Evolutionary conservation across 768 basidiomycete genomes (phyloP).

Genomic region (Tephrocybe rancida): DNA sequence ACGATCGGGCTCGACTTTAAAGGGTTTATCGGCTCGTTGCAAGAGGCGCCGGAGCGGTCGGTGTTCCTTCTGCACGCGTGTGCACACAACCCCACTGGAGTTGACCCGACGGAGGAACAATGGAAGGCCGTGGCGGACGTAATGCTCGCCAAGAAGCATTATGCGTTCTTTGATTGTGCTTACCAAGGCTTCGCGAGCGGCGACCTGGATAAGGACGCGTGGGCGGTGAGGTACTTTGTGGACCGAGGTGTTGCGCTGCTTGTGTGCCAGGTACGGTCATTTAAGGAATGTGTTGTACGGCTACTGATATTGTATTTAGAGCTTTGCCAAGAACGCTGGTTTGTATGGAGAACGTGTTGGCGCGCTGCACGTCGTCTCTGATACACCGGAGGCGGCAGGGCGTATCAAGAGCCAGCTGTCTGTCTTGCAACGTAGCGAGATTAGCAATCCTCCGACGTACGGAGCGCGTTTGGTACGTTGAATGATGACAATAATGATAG

Average conservation of each 20-base stretch:
- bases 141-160: slow-evolving; percentile 75
- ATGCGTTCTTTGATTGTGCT: slow-evolving; percentile 92
- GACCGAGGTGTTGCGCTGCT: slow-evolving; percentile 72
- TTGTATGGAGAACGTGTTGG: slow-evolving; percentile 95
- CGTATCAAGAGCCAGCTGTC: slow-evolving; percentile 87
- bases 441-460: slow-evolving; percentile 92
- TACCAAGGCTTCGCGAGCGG: slow-evolving; percentile 98
- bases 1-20: slow-evolving; percentile 86
- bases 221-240: slow-evolving; percentile 89
- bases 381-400: slow-evolving; percentile 62
- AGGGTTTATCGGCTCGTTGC: slow-evolving; percentile 63
- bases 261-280: slow-evolving; percentile 76
- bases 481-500: background rate
- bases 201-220: slow-evolving; percentile 87
- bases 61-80: slow-evolving; percentile 93
- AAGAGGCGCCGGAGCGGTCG: slow-evolving; percentile 71
- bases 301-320: slow-evolving; percentile 44
- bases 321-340: slow-evolving; percentile 97
- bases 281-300: background rate
- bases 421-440: slow-evolving; percentile 90
- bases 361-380: slow-evolving; percentile 83
- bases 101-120: slow-evolving; percentile 88
- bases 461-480: slow-evolving; percentile 79
- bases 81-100: slow-evolving; percentile 96
- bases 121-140: slow-evolving; percentile 80